A percentile compares a stretch with the other conserved stretches of the same genome.
Conservation (phyloP, 2,329 filamentous ascomycete genomes). For the Sclerotinia subarctica region DNA sequence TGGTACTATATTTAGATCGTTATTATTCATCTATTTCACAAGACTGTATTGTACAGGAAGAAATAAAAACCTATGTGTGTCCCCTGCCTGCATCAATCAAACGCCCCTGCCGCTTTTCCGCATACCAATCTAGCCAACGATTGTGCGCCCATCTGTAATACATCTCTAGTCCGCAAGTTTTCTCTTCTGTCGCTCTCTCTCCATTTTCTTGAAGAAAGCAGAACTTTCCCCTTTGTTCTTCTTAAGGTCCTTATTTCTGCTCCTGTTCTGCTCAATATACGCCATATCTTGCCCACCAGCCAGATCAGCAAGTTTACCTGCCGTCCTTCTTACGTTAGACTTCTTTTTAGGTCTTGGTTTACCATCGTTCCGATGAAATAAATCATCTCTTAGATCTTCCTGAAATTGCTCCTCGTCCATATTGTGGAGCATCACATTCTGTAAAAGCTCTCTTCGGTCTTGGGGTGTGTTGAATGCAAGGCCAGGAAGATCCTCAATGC, state of each 20-base stretch:
- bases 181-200: constrained; percentile 57
- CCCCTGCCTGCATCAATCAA: background rate
- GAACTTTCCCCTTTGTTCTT: constrained; percentile 56
- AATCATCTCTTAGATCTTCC: constrained; percentile 48
- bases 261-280: constrained; percentile 82
- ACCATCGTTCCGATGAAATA: constrained; percentile 52
- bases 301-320: constrained; percentile 79
- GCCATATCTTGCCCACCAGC: constrained; percentile 96
- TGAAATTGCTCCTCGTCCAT: constrained; percentile 53
- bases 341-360: constrained; percentile 47
- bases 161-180: constrained; percentile 42
- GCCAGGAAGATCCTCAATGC: constrained; percentile 78
- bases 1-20: background rate
- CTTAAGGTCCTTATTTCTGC: constrained; percentile 64
- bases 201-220: constrained; percentile 64
- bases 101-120: background rate
- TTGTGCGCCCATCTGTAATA: background rate
- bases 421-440: constrained; percentile 78
- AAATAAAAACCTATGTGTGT: background rate
- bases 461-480: constrained; percentile 75
- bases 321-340: constrained; percentile 69
- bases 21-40: background rate
- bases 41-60: background rate
- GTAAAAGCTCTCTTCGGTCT: constrained; percentile 81
- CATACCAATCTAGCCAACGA: constrained; percentile 1